These are phyloP conservation scores for Podila epigama DNA, from an alignment of 192 early-diverging fungal genomes.

Conservation along the genomic window DNA sequence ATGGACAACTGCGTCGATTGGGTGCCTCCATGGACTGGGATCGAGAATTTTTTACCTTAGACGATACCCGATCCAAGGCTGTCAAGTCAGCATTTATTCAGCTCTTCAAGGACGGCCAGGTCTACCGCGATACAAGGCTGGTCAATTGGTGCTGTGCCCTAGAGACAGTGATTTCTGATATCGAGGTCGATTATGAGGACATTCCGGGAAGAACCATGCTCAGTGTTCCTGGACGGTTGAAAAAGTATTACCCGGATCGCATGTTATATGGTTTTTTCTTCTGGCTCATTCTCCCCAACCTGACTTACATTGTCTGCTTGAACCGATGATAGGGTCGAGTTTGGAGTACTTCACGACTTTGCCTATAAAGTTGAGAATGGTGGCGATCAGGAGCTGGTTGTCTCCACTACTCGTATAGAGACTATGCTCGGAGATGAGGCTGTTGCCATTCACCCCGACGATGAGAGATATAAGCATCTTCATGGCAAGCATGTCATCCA, in stretches of 20 bases:
- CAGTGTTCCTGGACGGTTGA: constrained; percentile 78
- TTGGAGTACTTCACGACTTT: constrained; percentile 92
- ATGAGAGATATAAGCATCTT: constrained; percentile 77
- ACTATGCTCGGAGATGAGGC: constrained; percentile 99
- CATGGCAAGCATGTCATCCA: constrained; percentile 79
- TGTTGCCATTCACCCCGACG: constrained; percentile 89
- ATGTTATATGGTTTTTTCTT: too few relatives aligned
- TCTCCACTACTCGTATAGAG: constrained; percentile 97
- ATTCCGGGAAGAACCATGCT: constrained; percentile 75
- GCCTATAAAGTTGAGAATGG: constrained; percentile 86
- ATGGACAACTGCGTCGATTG: constrained; percentile 80
- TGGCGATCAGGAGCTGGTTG: constrained; percentile 69
- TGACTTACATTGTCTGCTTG: not conserved
- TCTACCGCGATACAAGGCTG: constrained; percentile 91
- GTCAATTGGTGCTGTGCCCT: constrained; percentile 97
- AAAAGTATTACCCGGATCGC: constrained; percentile 56
- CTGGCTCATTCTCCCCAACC: too few relatives aligned
- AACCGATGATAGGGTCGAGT: constrained; percentile 81
- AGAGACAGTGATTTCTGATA: constrained; percentile 95
- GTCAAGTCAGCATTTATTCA: constrained; percentile 93
- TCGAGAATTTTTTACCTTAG: constrained; percentile 90
- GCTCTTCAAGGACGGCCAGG: constrained; percentile 85
- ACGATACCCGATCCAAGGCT: constrained; percentile 70
- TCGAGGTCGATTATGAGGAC: constrained; percentile 91
- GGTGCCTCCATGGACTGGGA: constrained; percentile 93